These are phyloP conservation scores for Steccherinum ochraceum DNA, from an alignment of 768 basidiomycete genomes.

Conservation along the genomic window DNA sequence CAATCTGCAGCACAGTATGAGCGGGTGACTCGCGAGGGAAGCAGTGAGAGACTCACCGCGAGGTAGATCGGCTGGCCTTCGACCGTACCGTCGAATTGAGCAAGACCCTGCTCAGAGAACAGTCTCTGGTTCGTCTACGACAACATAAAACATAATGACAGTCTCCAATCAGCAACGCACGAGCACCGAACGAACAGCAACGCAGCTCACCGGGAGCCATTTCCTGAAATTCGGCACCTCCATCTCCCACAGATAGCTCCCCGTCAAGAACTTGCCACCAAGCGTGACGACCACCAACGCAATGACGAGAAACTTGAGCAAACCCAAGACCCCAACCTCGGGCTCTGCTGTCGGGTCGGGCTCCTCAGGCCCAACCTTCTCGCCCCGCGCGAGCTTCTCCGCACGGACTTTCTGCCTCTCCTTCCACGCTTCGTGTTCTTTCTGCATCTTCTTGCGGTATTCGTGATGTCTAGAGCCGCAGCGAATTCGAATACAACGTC, in stretches of 20 bases:
- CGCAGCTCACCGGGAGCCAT: conserved; percentile 17
- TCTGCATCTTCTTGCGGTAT: conserved; percentile 57
- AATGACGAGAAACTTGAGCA: conserved; percentile 66
- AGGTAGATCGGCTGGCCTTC: conserved; percentile 70
- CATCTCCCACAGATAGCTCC: conserved; percentile 83
- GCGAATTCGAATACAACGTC: conserved; percentile 5
- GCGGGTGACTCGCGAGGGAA: background rate
- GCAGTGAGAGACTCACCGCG: conserved; percentile 50
- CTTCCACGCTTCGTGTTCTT: conserved; percentile 56
- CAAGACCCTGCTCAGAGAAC: conserved; percentile 69
- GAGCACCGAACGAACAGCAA: background rate
- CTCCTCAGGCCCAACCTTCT: conserved; percentile 66
- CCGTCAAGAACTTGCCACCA: conserved; percentile 79
- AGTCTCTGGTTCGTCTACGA: conserved; percentile 52
- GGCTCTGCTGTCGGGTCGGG: conserved; percentile 64
- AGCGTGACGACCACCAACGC: conserved; percentile 46
- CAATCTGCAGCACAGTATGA: conserved; percentile 59
- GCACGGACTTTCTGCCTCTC: conserved; percentile 66
- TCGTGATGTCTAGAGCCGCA: conserved; percentile 55
- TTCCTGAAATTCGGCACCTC: conserved; percentile 16
- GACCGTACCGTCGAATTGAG: conserved; percentile 65
- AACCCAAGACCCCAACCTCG: conserved; percentile 57
- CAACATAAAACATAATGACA: conserved; percentile 6
- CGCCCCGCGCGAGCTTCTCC: conserved; percentile 67
- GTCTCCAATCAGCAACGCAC: conserved; percentile 50